phyloP scores from a whole-genome alignment of 2,329 filamentous ascomycete genomes.

The Penicillium sp. region DNA sequence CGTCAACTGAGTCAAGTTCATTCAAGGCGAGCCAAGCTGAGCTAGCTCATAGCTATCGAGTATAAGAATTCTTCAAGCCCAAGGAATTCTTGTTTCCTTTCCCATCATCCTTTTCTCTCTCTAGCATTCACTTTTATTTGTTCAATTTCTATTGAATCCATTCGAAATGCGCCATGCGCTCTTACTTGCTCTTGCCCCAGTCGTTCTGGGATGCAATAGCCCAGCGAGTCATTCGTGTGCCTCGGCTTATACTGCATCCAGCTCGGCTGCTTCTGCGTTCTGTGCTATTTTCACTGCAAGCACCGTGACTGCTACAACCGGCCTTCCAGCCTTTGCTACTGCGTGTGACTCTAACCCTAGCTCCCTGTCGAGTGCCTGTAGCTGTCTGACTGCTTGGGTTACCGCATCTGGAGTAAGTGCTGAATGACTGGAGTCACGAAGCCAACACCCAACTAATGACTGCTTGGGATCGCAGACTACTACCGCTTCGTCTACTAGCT shows the following conservation, averaged over 20 bases:
- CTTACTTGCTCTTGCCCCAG: constrained; percentile 24
- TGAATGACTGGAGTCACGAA: not conserved
- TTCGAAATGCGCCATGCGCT: constrained; percentile 31
- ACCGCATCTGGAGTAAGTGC: constrained; percentile 13
- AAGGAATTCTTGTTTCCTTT: not conserved
- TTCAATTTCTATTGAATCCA: constrained; percentile 16
- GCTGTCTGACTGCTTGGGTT: constrained; percentile 25
- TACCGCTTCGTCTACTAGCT: constrained; percentile 3
- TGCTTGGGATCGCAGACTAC: constrained; percentile 3
- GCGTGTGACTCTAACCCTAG: constrained; percentile 25
- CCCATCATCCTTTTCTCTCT: not conserved
- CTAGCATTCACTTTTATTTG: constrained; percentile 1
- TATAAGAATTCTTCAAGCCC: not conserved
- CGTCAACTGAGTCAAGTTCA: not conserved
- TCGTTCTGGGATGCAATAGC: constrained; percentile 26
- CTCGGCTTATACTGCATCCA: constrained; percentile 26
- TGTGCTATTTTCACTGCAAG: constrained; percentile 30
- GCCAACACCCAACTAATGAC: not conserved
- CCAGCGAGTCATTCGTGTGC: constrained; percentile 26
- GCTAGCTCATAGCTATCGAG: not conserved
- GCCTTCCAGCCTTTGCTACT: constrained; percentile 21
- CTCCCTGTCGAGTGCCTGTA: constrained; percentile 30
- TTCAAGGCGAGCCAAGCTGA: not conserved
- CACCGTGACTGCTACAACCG: constrained; percentile 25
- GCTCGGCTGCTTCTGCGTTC: constrained; percentile 24